Evolutionary conservation across 768 basidiomycete species (phyloP).

Genomic region (Coprinopsis sp.): DNA sequence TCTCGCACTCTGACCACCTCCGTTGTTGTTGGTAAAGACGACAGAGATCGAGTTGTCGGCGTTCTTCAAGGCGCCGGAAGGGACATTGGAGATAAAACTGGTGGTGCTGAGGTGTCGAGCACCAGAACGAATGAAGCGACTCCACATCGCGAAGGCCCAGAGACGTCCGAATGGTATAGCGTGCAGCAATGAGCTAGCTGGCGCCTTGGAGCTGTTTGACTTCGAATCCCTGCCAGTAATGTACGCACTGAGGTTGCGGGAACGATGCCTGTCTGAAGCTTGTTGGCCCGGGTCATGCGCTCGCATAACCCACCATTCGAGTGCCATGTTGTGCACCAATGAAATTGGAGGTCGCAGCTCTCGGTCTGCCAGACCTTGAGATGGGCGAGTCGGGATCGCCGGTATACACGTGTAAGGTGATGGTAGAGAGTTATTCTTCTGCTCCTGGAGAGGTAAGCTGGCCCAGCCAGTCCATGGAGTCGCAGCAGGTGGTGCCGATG

Average conservation of each 20-base stretch:
- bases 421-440: conserved; percentile 9
- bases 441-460: conserved; percentile 10
- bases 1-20: conserved; percentile 10
- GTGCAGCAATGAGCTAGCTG: conserved; percentile 9
- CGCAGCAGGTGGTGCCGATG: conserved; percentile 11
- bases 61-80: conserved; percentile 12
- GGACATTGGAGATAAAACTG: conserved; percentile 9
- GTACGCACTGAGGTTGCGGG: conserved; percentile 14
- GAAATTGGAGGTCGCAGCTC: conserved; percentile 13
- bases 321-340: conserved; percentile 16
- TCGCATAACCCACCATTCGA: conserved; percentile 14
- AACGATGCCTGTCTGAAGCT: conserved; percentile 14
- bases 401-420: conserved; percentile 12
- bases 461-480: conserved; percentile 11
- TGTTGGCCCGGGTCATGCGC: conserved; percentile 15
- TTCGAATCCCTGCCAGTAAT: conserved; percentile 16
- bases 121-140: conserved; percentile 12
- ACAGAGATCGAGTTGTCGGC: conserved; percentile 5
- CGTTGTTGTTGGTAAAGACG: conserved; percentile 12
- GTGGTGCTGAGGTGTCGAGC: conserved; percentile 7
- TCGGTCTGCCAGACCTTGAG: conserved; percentile 16
- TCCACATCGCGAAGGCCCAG: conserved; percentile 16
- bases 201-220: conserved; percentile 15
- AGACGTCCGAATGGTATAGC: conserved; percentile 11
- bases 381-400: conserved; percentile 14